phyloP scores from a whole-genome alignment of 2,329 filamentous ascomycete species.

The Talaromyces funiculosus region DNA sequence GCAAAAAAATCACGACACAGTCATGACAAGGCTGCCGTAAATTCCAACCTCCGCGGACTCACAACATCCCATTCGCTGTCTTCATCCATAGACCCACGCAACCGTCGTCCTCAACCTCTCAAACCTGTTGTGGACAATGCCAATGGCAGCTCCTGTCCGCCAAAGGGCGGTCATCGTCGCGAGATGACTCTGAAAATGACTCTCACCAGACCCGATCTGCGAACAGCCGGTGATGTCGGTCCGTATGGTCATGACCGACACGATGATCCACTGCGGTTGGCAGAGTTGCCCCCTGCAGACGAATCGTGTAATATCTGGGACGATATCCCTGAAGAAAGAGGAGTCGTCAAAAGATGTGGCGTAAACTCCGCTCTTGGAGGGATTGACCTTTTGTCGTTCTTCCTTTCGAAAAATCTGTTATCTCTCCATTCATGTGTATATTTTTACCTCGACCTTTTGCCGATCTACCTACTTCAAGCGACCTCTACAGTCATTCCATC shows the following conservation, averaged over 20 bases:
- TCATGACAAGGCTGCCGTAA: neutral
- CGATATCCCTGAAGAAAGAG: constrained; percentile 35
- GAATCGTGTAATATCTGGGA: constrained; percentile 40
- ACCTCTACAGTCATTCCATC: neutral
- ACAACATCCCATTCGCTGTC: neutral
- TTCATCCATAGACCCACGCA: constrained; percentile 2
- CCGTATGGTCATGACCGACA: constrained; percentile 15
- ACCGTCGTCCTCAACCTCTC: constrained; percentile 7
- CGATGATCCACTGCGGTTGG: constrained; percentile 52
- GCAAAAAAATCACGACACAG: constrained; percentile 23
- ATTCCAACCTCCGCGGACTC: neutral
- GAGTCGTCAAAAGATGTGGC: constrained; percentile 42
- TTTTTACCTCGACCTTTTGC: neutral
- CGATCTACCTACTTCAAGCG: neutral
- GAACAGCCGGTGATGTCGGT: constrained; percentile 38
- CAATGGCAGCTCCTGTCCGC: neutral
- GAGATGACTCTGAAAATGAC: constrained; percentile 98
- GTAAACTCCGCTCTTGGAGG: constrained; percentile 31
- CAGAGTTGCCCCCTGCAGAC: constrained; percentile 45
- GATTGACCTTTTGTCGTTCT: neutral
- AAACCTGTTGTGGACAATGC: constrained; percentile 1
- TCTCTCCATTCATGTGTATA: constrained; percentile 2
- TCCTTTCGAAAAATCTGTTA: neutral
- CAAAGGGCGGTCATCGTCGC: constrained; percentile 49
- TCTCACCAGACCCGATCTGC: constrained; percentile 79